These are phyloP conservation scores for Mycena crocata DNA, from an alignment of 768 basidiomycete species.

Conservation along the genomic window DNA sequence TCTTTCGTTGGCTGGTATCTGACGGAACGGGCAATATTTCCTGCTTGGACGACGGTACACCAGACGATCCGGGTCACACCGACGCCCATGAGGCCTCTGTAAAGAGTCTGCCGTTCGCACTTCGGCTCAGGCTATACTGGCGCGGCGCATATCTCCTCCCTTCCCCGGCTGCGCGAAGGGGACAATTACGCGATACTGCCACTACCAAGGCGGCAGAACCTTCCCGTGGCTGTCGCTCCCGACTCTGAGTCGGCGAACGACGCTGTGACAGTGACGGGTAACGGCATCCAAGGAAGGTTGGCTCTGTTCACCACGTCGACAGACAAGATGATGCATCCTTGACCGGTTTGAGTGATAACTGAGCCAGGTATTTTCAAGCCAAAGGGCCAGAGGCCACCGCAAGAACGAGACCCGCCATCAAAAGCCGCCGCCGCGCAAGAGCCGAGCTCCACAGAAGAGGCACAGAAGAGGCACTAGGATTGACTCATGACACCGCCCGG, in stretches of 20 bases:
- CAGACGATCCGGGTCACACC: too few species aligned
- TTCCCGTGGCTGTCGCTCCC: neutral
- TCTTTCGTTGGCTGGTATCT: too few species aligned
- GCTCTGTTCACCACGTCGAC: neutral
- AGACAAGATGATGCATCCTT: neutral
- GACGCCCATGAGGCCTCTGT: too few species aligned
- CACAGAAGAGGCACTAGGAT: too few species aligned
- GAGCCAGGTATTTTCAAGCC: neutral
- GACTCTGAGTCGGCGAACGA: neutral
- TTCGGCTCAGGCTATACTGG: too few species aligned
- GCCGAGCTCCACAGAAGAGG: neutral
- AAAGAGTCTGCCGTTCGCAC: too few species aligned
- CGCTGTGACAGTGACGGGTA: neutral
- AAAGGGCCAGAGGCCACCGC: neutral
- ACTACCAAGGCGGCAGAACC: neutral
- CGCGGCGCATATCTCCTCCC: too few species aligned
- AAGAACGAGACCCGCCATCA: neutral
- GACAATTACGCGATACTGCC: neutral
- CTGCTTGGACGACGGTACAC: too few species aligned
- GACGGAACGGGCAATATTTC: too few species aligned
- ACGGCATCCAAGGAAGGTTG: neutral
- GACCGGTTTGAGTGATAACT: neutral
- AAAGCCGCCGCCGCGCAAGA: neutral
- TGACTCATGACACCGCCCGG: too few species aligned
- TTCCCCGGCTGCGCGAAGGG: too few species aligned